Evolutionary conservation across 1,139 yeast species (phyloP).

Genomic region (Taphrina sp.): DNA sequence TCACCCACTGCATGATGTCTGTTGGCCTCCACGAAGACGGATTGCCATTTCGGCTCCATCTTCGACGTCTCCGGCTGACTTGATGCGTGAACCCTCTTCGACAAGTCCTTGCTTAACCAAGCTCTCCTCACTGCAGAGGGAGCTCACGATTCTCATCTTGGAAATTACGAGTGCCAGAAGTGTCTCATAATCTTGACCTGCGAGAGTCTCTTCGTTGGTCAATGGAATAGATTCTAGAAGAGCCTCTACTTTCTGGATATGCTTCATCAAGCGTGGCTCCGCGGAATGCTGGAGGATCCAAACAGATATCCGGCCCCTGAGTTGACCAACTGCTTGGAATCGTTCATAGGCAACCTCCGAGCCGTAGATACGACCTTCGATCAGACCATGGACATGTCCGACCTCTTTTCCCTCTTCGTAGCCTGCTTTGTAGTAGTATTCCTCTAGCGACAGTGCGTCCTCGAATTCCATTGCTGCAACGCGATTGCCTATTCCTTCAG

Average conservation of each 20-base stretch:
- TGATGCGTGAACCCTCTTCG: not conserved
- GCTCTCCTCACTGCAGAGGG: conserved; percentile 39
- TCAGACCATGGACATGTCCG: conserved; percentile 56
- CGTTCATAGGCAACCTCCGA: conserved; percentile 77
- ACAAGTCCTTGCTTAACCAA: conserved; percentile 18
- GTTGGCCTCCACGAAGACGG: conserved; percentile 9
- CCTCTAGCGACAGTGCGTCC: conserved; percentile 14
- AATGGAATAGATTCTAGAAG: conserved; percentile 40
- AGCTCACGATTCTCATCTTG: conserved; percentile 42
- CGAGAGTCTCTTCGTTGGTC: conserved; percentile 41
- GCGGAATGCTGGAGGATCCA: conserved; percentile 40
- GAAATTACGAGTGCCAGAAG: conserved; percentile 42
- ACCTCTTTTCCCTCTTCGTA: conserved; percentile 52
- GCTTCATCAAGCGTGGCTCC: conserved; percentile 32
- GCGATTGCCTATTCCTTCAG: no score
- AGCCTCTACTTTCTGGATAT: conserved; percentile 32
- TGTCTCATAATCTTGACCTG: conserved; percentile 42
- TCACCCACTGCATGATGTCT: not conserved
- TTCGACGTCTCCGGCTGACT: conserved; percentile 11
- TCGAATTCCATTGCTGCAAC: conserved; percentile 15
- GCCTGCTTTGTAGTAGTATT: conserved; percentile 55
- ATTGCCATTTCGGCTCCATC: conserved; percentile 26
- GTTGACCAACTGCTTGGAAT: conserved; percentile 61
- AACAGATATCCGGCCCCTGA: conserved; percentile 54
- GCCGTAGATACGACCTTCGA: conserved; percentile 77